Conservation (phyloP, 2,329 filamentous ascomycete species). For the Graphilbum sp. region DNA sequence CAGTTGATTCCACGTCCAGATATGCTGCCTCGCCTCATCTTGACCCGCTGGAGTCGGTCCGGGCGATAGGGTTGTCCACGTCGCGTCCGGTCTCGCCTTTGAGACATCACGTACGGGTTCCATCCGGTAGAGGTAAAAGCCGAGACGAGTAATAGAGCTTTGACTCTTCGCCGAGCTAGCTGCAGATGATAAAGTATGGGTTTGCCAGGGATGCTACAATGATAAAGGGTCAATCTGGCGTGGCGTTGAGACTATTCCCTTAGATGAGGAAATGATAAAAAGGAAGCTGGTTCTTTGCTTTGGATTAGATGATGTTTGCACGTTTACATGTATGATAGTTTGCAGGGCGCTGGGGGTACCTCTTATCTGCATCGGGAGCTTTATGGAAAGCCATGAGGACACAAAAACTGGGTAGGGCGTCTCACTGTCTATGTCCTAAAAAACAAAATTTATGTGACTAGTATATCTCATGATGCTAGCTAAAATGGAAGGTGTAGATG, state of each 20-base stretch:
- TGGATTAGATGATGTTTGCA: no score
- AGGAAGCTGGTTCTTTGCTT: no score
- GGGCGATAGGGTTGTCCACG: conserved; percentile 23
- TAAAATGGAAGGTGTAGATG: no score
- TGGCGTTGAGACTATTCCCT: no score
- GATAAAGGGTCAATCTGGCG: no score
- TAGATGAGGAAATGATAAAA: no score
- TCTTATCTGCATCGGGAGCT: neutral
- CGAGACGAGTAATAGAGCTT: conserved; percentile 17
- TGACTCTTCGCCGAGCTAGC: no score
- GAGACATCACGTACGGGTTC: conserved; percentile 16
- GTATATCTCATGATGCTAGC: no score
- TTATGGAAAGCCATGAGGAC: neutral
- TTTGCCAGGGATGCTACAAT: no score
- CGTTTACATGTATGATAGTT: neutral
- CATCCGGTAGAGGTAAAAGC: conserved; percentile 21
- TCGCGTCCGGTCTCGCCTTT: conserved; percentile 32
- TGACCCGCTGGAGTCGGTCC: conserved; percentile 24
- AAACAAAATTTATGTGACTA: no score
- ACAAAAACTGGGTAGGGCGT: neutral
- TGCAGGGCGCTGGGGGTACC: neutral
- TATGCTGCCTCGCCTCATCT: conserved; percentile 17
- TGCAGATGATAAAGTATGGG: no score
- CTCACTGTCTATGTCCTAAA: no score
- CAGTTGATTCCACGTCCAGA: conserved; percentile 33